These are phyloP conservation scores for Cicer bijugum DNA, from an alignment of 306 rosid genomes.

Conservation along the genomic window DNA sequence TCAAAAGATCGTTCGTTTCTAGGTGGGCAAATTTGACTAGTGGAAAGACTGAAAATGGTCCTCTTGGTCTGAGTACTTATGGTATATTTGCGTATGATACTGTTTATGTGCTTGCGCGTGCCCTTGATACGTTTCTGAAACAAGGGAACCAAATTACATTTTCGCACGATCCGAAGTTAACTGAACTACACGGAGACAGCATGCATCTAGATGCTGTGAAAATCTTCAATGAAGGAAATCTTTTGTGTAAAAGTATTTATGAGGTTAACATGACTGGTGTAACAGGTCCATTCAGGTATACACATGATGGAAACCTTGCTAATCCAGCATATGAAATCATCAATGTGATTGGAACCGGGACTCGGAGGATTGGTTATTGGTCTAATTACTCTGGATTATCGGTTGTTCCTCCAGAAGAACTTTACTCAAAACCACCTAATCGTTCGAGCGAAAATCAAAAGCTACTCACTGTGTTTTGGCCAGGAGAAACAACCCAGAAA, in stretches of 20 bases:
- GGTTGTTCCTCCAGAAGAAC: constrained; percentile 64
- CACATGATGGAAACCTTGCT: constrained; percentile 63
- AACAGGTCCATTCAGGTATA: constrained; percentile 69
- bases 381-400: constrained; percentile 87
- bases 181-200: constrained; percentile 45
- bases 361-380: constrained; percentile 88
- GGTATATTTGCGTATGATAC: constrained; percentile 89
- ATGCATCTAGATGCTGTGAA: constrained; percentile 78
- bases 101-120: constrained; percentile 86
- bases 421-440: constrained; percentile 68
- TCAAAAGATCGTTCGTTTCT: constrained; percentile 63
- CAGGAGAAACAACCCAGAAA: constrained; percentile 68
- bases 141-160: constrained; percentile 74
- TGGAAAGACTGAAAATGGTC: constrained; percentile 50
- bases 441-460: constrained; percentile 60
- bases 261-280: constrained; percentile 77
- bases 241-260: constrained; percentile 60
- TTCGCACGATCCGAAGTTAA: constrained; percentile 65
- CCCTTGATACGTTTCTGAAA: constrained; percentile 71
- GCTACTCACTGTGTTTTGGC: constrained; percentile 74
- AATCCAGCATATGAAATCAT: constrained; percentile 81
- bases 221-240: constrained; percentile 71
- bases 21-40: constrained; percentile 79
- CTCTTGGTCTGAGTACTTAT: constrained; percentile 66
- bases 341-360: constrained; percentile 81